These are phyloP conservation scores for Cerrena zonata DNA, from an alignment of 1,284 basidiomycete species.

Conservation along the genomic window DNA sequence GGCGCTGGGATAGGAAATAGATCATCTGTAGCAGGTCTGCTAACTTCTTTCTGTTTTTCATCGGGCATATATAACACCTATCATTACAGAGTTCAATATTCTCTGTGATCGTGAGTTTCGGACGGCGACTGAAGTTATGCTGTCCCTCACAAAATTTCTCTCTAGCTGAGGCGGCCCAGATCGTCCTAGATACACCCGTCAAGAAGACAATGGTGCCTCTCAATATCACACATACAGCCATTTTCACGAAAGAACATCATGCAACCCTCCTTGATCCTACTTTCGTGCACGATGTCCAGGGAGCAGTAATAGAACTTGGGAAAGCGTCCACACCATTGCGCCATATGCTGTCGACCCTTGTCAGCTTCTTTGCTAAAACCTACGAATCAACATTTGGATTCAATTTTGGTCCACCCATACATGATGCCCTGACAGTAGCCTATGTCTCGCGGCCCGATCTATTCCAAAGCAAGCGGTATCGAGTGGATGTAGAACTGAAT, in stretches of 20 bases:
- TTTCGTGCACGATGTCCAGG: conserved; percentile 7
- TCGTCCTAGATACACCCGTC: conserved; percentile 59
- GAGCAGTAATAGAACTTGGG: conserved; percentile 26
- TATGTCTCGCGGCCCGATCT: conserved; percentile 63
- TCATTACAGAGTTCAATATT: conserved; percentile 66
- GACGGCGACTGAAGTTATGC: not conserved
- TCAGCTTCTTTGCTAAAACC: conserved; percentile 64
- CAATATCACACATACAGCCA: conserved; percentile 79
- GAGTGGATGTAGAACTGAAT: conserved; percentile 71
- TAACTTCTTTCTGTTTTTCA: conserved; percentile 1
- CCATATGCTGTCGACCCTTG: conserved; percentile 65
- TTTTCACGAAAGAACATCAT: conserved; percentile 56
- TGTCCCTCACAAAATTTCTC: not conserved
- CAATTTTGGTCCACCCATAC: conserved; percentile 70
- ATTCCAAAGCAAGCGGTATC: conserved; percentile 54
- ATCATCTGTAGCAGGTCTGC: conserved; percentile 62
- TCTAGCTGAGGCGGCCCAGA: conserved; percentile 75
- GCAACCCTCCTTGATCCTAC: conserved; percentile 42
- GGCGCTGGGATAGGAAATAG: conserved; percentile 77
- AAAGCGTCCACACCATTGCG: conserved; percentile 52
- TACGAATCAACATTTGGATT: conserved; percentile 73
- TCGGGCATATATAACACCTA: not conserved
- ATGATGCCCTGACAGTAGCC: conserved; percentile 75
- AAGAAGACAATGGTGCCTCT: conserved; percentile 71
- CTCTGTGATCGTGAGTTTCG: conserved; percentile 68